These are phyloP conservation scores for Aureobasidium sp. DNA, from an alignment of 2,329 filamentous ascomycete genomes.

Conservation along the genomic window DNA sequence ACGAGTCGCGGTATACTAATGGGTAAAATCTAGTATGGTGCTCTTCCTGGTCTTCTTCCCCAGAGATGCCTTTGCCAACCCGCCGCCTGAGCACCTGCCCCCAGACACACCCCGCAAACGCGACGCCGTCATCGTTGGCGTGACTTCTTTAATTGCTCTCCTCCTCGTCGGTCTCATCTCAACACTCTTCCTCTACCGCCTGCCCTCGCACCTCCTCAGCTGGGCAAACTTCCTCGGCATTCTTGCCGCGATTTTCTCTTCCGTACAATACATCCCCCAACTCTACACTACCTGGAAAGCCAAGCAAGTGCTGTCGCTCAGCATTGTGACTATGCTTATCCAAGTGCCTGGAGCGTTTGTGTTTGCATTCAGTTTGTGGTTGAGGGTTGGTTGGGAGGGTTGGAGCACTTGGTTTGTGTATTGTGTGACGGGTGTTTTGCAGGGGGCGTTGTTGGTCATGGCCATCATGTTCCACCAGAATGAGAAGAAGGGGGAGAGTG, in stretches of 20 bases:
- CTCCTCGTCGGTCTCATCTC: constrained; percentile 56
- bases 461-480: constrained; percentile 59
- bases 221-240: constrained; percentile 86
- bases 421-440: constrained; percentile 74
- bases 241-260: constrained; percentile 67
- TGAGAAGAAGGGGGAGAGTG: neutral
- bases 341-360: constrained; percentile 89
- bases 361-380: constrained; percentile 68
- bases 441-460: constrained; percentile 72
- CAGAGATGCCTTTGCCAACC: constrained; percentile 35
- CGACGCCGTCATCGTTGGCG: constrained; percentile 67
- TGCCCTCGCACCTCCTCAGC: constrained; percentile 54
- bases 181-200: constrained; percentile 57
- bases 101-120: constrained; percentile 51
- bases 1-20: neutral
- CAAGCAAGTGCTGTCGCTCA: constrained; percentile 80
- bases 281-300: constrained; percentile 84
- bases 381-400: constrained; percentile 66
- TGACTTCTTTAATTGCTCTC: constrained; percentile 64
- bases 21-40: constrained; percentile 54
- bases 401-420: constrained; percentile 97
- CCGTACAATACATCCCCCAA: constrained; percentile 88
- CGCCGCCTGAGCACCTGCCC: constrained; percentile 36
- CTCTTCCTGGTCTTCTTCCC: constrained; percentile 95
- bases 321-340: constrained; percentile 96